These are phyloP conservation scores for Peterozyma toletana DNA, from an alignment of 805 yeast species.

Conservation along the genomic window DNA sequence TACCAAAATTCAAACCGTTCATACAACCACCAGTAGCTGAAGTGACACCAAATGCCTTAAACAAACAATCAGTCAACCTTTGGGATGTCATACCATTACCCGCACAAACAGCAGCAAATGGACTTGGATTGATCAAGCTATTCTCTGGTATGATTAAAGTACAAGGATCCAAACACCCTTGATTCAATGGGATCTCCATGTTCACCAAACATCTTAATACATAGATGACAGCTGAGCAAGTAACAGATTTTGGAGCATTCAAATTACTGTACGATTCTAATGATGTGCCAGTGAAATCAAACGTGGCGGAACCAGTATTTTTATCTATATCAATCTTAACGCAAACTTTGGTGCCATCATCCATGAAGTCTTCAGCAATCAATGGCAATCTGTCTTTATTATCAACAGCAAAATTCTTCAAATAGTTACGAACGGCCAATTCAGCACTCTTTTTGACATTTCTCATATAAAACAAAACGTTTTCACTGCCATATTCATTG, in stretches of 20 bases:
- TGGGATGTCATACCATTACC: conserved; percentile 71
- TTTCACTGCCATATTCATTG: conserved; percentile 33
- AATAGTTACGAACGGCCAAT: conserved; percentile 30
- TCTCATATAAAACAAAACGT: conserved; percentile 39
- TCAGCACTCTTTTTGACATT: conserved; percentile 40
- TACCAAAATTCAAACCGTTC: conserved; percentile 79
- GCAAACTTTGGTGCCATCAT: conserved; percentile 42
- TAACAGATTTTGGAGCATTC: conserved; percentile 45
- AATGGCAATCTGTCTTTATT: conserved; percentile 27
- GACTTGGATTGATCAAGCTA: conserved; percentile 26
- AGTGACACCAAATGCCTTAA: conserved; percentile 70
- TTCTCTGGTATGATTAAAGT: conserved; percentile 18
- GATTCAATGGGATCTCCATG: conserved; percentile 47
- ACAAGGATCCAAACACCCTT: conserved; percentile 43
- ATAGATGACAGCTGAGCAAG: conserved; percentile 44
- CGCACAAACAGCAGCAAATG: conserved; percentile 34
- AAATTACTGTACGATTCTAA: conserved; percentile 40
- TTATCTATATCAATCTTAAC: conserved; percentile 30
- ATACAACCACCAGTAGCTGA: conserved; percentile 89
- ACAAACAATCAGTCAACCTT: conserved; percentile 71
- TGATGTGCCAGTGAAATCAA: conserved; percentile 43
- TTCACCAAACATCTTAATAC: conserved; percentile 40
- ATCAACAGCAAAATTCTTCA: conserved; percentile 30
- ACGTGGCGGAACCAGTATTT: conserved; percentile 28
- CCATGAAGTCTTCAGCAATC: conserved; percentile 37